A percentile compares a stretch with the other conserved stretches of the same genome.
Evolutionary conservation across 1,284 basidiomycete genomes (phyloP).

Genomic region (Sanghuangporus sanghuang): DNA sequence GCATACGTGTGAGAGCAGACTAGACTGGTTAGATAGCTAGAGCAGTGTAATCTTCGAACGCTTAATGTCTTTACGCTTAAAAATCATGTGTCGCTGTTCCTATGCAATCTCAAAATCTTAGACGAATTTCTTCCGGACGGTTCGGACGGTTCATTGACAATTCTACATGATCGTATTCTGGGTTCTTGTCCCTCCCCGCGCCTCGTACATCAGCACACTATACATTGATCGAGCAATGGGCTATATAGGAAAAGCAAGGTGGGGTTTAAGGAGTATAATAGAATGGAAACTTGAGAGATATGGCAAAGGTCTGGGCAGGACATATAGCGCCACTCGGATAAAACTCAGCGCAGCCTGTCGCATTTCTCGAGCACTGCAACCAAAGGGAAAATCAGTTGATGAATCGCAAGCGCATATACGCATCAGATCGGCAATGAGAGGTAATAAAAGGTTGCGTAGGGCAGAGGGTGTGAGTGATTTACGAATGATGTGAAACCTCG

Average conservation of each 20-base stretch:
- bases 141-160: background rate
- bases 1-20: background rate
- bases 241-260: background rate
- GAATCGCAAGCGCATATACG: background rate
- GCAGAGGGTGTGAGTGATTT: background rate
- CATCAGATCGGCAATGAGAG: background rate
- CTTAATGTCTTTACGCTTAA: background rate
- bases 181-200: background rate
- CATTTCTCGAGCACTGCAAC: constrained; percentile 14
- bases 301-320: background rate
- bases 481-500: background rate
- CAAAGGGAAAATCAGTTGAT: background rate
- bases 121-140: background rate
- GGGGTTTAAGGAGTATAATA: background rate
- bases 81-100: background rate
- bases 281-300: background rate
- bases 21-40: background rate
- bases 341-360: constrained; percentile 5
- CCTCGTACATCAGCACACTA: background rate
- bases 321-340: background rate
- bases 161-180: background rate
- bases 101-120: background rate
- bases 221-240: background rate
- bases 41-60: background rate
- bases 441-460: background rate